A percentile compares a stretch with the other conserved stretches of the same genome.
These are phyloP conservation scores for Exidia glandulosa DNA, from an alignment of 768 basidiomycete genomes.

Conservation along the genomic window DNA sequence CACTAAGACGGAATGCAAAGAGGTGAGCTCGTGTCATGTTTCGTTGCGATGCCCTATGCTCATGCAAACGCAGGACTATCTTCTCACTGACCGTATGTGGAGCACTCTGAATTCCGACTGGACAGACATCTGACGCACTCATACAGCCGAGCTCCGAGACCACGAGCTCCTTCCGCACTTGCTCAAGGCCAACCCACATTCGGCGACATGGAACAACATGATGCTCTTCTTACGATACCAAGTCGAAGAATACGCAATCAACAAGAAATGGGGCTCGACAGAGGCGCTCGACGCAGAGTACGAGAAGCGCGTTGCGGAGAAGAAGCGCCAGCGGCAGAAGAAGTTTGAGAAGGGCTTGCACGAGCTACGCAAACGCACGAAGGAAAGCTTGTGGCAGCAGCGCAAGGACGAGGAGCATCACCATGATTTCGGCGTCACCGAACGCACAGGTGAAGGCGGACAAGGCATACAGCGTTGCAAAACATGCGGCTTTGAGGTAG, in stretches of 20 bases:
- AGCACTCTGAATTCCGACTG: constrained; percentile 33
- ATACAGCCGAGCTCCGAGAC: constrained; percentile 83
- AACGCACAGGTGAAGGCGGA: constrained; percentile 39
- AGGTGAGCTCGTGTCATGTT: constrained; percentile 35
- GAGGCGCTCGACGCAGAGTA: constrained; percentile 87
- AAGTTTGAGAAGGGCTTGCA: constrained; percentile 88
- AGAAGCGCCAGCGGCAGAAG: constrained; percentile 82
- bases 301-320: constrained; percentile 63
- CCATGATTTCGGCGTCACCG: constrained; percentile 64
- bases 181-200: constrained; percentile 89
- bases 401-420: constrained; percentile 80
- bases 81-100: constrained; percentile 2
- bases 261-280: constrained; percentile 86
- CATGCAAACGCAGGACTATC: constrained; percentile 1
- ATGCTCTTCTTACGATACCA: constrained; percentile 93
- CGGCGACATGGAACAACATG: constrained; percentile 95
- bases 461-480: constrained; percentile 65
- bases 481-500: constrained; percentile 83
- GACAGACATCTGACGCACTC: not conserved
- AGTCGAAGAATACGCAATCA: constrained; percentile 93
- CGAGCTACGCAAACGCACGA: constrained; percentile 74
- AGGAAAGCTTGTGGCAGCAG: constrained; percentile 83
- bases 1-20: constrained; percentile 98
- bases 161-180: constrained; percentile 87
- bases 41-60: not conserved